Evolutionary conservation across 73 alveolate genomes (phyloP), one percentile per base, ranked within the genome.

Genomic region (Effrenium voratum): DNA sequence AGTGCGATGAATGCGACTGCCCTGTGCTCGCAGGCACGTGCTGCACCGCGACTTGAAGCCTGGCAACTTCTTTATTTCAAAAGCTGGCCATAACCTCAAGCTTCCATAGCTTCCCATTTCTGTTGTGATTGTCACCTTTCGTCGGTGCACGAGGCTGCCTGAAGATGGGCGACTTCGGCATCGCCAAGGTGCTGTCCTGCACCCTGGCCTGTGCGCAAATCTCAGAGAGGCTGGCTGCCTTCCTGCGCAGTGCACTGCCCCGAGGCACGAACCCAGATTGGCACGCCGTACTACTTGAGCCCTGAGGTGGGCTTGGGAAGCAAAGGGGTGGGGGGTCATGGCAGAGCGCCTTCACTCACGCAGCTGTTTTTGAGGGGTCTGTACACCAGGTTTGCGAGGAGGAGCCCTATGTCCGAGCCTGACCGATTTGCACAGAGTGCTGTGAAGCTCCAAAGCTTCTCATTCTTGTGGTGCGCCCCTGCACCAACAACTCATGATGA

Each of bases 11-110:
- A 16, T 41, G 43, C 8, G 12, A 0, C 34, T 34, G 34, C 2
- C 81, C 44, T 32, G 26, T 12, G 34, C 76, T 60, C 28, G 36
- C 43, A 72, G 98, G 92, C 98, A 92, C 32, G 82, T 92, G 22
- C 66, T 92, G 50, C 98, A 92, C 41, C 98, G 98, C 12, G 98
- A 92, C 66, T 30, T 92, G 98, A 92, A 92, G 24, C 98, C 98
- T 2, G 91, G 98, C 50, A 92, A 92, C 60, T 92, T 92, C 98
- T 92, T 92, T 66, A 49, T 92, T 50, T 46, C 91, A 91, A 91
- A 91, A 45, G 73, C 40, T 32, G 88, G 98, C 46, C 36, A 46
- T 13, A 40, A 66, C 30, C 43, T 66, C 30, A 66, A 40, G 40
- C 30, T 13, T 66, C 30, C 43, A 13, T 16, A n/a, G n/a, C n/a